Percentiles rank a stretch among this genome's conserved stretches.
These are phyloP conservation scores for Cucurbita pepo DNA, from an alignment of 306 rosid species.

Conservation along the genomic window DNA sequence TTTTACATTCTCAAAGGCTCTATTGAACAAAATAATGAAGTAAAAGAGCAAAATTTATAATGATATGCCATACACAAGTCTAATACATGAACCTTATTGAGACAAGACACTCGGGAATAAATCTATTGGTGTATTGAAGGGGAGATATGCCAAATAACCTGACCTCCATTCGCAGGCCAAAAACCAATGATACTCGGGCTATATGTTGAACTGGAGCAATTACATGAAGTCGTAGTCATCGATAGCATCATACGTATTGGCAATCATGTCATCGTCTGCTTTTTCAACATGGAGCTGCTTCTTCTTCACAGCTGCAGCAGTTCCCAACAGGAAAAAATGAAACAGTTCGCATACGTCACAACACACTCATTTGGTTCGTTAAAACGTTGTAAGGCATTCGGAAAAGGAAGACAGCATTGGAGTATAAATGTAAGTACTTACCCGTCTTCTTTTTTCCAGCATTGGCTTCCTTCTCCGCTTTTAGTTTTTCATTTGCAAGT, in stretches of 20 bases:
- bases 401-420: not conserved
- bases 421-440: not conserved
- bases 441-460: constrained; percentile 89
- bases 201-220: constrained; percentile 6
- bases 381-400: not conserved
- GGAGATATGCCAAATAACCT: not conserved
- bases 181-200: not conserved
- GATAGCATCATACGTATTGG: constrained; percentile 33
- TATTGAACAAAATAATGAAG: not conserved
- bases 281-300: constrained; percentile 76
- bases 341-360: not conserved
- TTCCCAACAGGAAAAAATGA: not conserved
- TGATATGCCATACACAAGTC: not conserved
- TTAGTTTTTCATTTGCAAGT: constrained; percentile 83
- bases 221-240: constrained; percentile 92
- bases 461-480: constrained; percentile 79
- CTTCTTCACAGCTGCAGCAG: constrained; percentile 56
- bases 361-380: not conserved
- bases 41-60: not conserved
- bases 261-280: constrained; percentile 62
- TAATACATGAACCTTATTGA: not conserved
- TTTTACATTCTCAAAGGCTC: constrained; percentile 4
- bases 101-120: not conserved
- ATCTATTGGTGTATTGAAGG: not conserved
- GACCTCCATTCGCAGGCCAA: constrained; percentile 3